phyloP scores from a whole-genome alignment of 495 filamentous ascomycete species.

The Aspergillus nanangensis region DNA sequence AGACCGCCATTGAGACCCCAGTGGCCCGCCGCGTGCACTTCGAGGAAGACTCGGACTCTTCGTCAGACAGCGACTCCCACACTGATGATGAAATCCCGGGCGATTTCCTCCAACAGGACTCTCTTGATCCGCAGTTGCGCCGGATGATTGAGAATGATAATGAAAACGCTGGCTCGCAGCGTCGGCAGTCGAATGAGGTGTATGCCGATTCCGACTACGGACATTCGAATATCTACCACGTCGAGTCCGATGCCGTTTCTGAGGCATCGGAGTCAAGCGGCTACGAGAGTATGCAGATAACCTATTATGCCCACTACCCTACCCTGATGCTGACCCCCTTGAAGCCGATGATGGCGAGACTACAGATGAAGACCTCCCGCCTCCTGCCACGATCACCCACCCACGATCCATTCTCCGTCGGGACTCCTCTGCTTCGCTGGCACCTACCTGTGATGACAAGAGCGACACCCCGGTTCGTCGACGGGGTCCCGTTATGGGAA shows the following conservation, averaged over 20 bases:
- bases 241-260: constrained; percentile 50
- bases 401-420: constrained; percentile 54
- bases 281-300: constrained; percentile 63
- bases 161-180: constrained; percentile 40
- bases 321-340: constrained; percentile 48
- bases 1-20: constrained; percentile 36
- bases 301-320: constrained; percentile 7
- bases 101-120: constrained; percentile 68
- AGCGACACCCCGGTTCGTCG: constrained; percentile 44
- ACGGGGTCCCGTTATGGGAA: constrained; percentile 53
- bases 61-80: constrained; percentile 47
- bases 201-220: constrained; percentile 42
- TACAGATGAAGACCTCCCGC: constrained; percentile 74
- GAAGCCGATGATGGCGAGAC: constrained; percentile 78
- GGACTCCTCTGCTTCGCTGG: constrained; percentile 45
- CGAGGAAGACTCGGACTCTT: constrained; percentile 44
- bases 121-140: constrained; percentile 63
- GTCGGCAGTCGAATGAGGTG: constrained; percentile 39
- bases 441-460: constrained; percentile 46
- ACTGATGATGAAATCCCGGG: constrained; percentile 61
- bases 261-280: constrained; percentile 59
- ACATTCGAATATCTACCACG: constrained; percentile 45
- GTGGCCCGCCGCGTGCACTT: constrained; percentile 48
- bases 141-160: constrained; percentile 63
- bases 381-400: constrained; percentile 48